These are phyloP conservation scores for Neolentinus lepideus DNA, from an alignment of 1,284 basidiomycete genomes.

Conservation along the genomic window DNA sequence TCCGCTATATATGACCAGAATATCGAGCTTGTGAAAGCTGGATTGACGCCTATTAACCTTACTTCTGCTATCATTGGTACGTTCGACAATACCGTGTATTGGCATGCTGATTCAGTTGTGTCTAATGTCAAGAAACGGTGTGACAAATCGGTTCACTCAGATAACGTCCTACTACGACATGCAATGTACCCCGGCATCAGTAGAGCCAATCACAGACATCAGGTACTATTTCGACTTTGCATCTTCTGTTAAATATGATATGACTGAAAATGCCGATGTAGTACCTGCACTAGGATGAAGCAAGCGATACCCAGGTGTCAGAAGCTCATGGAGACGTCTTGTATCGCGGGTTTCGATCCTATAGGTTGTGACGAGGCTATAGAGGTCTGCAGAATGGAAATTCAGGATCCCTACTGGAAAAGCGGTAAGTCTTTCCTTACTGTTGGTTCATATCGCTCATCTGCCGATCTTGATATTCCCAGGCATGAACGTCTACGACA, in stretches of 20 bases:
- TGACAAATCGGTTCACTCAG: background rate
- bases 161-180: constrained; percentile 26
- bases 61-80: constrained; percentile 72
- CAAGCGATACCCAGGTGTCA: constrained; percentile 46
- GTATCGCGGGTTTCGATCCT: constrained; percentile 40
- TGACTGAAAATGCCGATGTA: background rate
- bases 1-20: constrained; percentile 76
- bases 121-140: constrained; percentile 1
- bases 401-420: constrained; percentile 23
- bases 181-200: constrained; percentile 38
- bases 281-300: constrained; percentile 6
- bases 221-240: constrained; percentile 25
- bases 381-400: constrained; percentile 35
- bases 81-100: constrained; percentile 8
- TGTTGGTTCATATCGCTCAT: background rate
- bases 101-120: background rate
- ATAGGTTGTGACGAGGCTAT: constrained; percentile 45
- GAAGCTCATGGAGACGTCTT: constrained; percentile 36
- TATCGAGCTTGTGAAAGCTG: constrained; percentile 39
- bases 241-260: constrained; percentile 22
- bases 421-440: constrained; percentile 22
- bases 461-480: background rate
- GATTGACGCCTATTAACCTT: constrained; percentile 67
- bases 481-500: constrained; percentile 52
- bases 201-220: constrained; percentile 30